Evolutionary conservation across 768 basidiomycete species (phyloP), one percentile per base, ranked within the genome.

Genomic region (Russula emetica): DNA sequence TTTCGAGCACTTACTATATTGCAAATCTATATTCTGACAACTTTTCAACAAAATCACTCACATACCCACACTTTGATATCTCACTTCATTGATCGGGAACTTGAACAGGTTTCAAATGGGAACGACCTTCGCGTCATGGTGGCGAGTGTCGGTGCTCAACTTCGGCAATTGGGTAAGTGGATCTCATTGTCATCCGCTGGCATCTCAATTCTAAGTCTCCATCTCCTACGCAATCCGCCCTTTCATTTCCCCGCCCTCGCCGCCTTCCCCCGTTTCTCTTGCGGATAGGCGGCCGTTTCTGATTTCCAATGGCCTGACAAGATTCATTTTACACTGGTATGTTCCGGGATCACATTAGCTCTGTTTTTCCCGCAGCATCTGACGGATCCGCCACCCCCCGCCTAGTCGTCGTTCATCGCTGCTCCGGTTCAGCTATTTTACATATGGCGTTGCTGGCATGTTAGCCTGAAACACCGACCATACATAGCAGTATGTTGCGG

Each of bases 401-500:
- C 3, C 49, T 52, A 72, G 71, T 70, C 69, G 8, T 59, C 67
- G 8, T 22, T 66, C 16, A 68, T 73, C 58, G 69, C 72, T 1
- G 63, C 69, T 11, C 72, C 72, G 0, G 67, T 73, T n/a, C 72
- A 73, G 55, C 63, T 63, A 1, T 73, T 72, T 56, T 63, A 71
- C 13, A 71, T 68, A 32, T 70, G 71, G 70, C 65, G 72, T 32
- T 73, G 72, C 62, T 72, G 72, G 72, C 58, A 61, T 34, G 72
- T 73, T 26, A 26, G 70, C 16, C 24, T 57, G 30, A 52, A 38
- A 18, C 60, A 26, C 13, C 53, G 55, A 22, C 61, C 55, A 55
- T 51, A 45, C 20, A 4, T 61, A 13, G 55, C 40, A 4, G 64
- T 65, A 24, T 47, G 63, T 38, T 22, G 5, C 36, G 8, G 40